A percentile compares a stretch with the other conserved stretches of the same genome.
These are phyloP conservation scores for Kluyveromyces nonfermentans DNA, from an alignment of 805 yeast genomes.

Conservation along the genomic window DNA sequence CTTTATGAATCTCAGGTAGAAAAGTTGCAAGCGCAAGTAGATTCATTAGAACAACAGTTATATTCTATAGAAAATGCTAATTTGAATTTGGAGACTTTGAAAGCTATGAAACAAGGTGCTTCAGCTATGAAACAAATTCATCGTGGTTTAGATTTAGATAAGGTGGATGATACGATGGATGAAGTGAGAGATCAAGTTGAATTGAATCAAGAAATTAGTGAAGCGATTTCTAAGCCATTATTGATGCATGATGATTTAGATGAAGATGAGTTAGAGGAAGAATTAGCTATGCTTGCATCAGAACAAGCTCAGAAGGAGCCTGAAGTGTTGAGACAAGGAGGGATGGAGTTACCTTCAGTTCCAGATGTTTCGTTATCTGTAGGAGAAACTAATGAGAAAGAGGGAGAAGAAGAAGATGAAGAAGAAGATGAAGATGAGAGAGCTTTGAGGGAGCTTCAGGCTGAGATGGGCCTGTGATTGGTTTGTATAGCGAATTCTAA, in stretches of 20 bases:
- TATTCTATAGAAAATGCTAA: constrained; percentile 90
- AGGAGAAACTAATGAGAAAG: constrained; percentile 6
- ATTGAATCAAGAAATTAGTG: constrained; percentile 87
- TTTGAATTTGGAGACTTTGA: constrained; percentile 94
- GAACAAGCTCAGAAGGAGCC: constrained; percentile 48
- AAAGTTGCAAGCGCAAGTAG: constrained; percentile 80
- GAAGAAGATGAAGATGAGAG: constrained; percentile 77
- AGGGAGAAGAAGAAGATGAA: constrained; percentile 28
- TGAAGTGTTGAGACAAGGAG: constrained; percentile 26
- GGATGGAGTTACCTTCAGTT: constrained; percentile 37
- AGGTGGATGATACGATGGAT: constrained; percentile 96
- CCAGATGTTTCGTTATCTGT: constrained; percentile 29
- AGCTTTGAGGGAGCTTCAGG: constrained; percentile 71
- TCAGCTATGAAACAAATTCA: constrained; percentile 94
- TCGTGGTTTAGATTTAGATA: constrained; percentile 89
- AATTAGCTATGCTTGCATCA: constrained; percentile 78
- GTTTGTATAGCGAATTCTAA: neutral
- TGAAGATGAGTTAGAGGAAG: constrained; percentile 92
- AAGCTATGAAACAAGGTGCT: constrained; percentile 97
- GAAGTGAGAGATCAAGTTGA: constrained; percentile 96
- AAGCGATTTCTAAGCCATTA: constrained; percentile 90
- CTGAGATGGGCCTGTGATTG: constrained; percentile 68
- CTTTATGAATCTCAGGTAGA: constrained; percentile 65
- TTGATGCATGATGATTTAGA: constrained; percentile 61
- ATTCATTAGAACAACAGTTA: constrained; percentile 81